These are phyloP conservation scores for Eremochloa ophiuroides DNA, from an alignment of 176 grass and related monocot species.

Conservation along the genomic window DNA sequence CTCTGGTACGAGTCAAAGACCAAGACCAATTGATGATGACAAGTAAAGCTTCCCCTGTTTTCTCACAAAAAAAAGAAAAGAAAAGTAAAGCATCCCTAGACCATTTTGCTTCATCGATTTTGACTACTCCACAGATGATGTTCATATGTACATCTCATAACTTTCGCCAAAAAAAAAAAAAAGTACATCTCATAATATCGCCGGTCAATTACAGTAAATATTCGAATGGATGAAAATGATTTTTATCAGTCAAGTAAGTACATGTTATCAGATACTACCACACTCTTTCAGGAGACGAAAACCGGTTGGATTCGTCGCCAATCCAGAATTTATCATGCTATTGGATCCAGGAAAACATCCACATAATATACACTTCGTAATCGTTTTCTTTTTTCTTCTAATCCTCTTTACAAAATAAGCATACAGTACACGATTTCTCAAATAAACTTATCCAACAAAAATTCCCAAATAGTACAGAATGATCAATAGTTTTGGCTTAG, in stretches of 20 bases:
- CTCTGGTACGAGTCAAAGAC: background rate
- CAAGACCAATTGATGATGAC: background rate
- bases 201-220: background rate
- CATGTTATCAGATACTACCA: background rate
- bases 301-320: background rate
- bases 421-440: background rate
- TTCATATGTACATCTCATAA: background rate
- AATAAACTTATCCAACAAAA: background rate
- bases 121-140: background rate
- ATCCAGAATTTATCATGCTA: background rate
- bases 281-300: background rate
- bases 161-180: too few species aligned
- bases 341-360: background rate
- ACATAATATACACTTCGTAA: background rate
- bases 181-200: too few species aligned
- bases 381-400: background rate
- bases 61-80: too few species aligned
- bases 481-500: constrained; percentile 1
- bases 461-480: background rate
- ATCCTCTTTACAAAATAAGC: constrained; percentile 1
- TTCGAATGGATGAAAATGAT: background rate
- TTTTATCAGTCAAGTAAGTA: background rate
- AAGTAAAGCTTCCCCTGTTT: background rate
- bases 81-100: background rate
- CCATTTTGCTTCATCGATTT: background rate